These are phyloP conservation scores for Exophiala xenobiotica DNA, from an alignment of 2,329 filamentous ascomycete species.

Conservation along the genomic window DNA sequence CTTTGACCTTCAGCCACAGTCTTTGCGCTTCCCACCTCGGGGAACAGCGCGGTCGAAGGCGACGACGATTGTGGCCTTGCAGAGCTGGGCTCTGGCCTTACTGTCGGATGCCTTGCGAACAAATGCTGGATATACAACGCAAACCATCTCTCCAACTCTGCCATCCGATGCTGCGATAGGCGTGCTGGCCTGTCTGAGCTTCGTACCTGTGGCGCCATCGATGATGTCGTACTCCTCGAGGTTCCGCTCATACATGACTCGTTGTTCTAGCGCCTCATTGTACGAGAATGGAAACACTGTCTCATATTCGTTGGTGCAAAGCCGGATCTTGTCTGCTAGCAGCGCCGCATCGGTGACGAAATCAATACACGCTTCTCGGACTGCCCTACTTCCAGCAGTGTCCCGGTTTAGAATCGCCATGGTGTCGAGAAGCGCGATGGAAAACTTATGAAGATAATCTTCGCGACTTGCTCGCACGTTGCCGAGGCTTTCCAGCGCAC, in stretches of 20 bases:
- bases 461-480: too few species aligned
- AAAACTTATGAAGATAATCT: too few species aligned
- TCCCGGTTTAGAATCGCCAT: too few species aligned
- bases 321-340: too few species aligned
- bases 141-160: conserved; percentile 7
- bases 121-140: conserved; percentile 8
- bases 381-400: too few species aligned
- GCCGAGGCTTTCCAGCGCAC: neutral
- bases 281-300: too few species aligned
- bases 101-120: neutral
- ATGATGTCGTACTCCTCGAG: conserved; percentile 10
- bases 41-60: conserved; percentile 9
- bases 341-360: too few species aligned
- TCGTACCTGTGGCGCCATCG: conserved; percentile 9
- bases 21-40: conserved; percentile 1
- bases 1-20: neutral
- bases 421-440: too few species aligned
- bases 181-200: neutral
- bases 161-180: neutral
- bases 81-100: neutral
- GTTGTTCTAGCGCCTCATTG: neutral
- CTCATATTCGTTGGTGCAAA: too few species aligned
- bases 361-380: too few species aligned
- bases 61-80: conserved; percentile 14
- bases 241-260: neutral